A percentile compares a stretch with the other conserved stretches of the same genome.
Evolutionary conservation across 805 yeast genomes (phyloP).

Genomic region (Starmerella geochares): DNA sequence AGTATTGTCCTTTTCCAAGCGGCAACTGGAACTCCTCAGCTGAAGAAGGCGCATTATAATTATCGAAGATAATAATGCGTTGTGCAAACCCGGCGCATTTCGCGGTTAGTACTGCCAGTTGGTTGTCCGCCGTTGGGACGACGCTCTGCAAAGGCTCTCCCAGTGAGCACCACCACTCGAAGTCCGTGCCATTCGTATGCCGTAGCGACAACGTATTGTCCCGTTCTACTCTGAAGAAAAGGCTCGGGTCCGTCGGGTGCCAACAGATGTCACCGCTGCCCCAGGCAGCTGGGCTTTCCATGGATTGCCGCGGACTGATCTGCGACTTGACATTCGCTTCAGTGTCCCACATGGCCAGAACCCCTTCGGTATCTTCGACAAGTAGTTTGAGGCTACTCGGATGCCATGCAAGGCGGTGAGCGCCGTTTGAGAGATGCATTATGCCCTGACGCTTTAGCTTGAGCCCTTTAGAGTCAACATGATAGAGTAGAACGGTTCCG

Average conservation of each 20-base stretch:
- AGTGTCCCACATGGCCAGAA: background rate
- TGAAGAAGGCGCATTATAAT: background rate
- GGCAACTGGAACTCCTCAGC: background rate
- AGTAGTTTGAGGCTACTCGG: background rate
- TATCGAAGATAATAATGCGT: background rate
- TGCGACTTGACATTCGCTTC: background rate
- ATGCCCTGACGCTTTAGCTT: background rate
- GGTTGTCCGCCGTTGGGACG: background rate
- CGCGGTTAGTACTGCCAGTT: conserved; percentile 7
- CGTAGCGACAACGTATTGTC: background rate
- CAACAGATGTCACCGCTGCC: conserved; percentile 11
- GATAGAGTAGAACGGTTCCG: background rate
- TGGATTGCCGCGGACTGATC: background rate
- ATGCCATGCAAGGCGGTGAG: background rate
- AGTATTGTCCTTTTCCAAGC: background rate
- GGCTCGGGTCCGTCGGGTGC: conserved; percentile 9
- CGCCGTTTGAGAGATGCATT: background rate
- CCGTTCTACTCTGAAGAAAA: conserved; percentile 1
- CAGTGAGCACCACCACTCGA: background rate
- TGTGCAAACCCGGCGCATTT: conserved; percentile 3
- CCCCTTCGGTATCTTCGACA: background rate
- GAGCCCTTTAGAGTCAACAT: background rate
- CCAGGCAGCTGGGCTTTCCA: background rate
- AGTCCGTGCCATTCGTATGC: background rate
- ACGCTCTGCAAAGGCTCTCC: conserved; percentile 1